Percentiles rank a stretch among this genome's conserved stretches.
Evolutionary conservation across 179 eudicot species (phyloP).

Genomic region (Nepenthes alata): DNA sequence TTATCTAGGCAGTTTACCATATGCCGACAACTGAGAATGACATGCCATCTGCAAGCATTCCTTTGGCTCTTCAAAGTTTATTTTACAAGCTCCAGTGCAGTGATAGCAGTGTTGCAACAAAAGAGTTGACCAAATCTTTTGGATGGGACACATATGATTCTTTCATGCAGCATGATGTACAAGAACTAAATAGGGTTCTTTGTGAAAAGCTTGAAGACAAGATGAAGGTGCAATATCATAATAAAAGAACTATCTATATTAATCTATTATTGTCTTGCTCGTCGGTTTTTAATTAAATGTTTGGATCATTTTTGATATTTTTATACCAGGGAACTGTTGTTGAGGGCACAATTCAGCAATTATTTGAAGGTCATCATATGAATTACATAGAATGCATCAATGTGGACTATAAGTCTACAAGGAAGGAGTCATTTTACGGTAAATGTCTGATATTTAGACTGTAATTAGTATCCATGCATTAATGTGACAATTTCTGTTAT

Average conservation of each 20-base stretch:
- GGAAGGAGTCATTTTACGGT: constrained; percentile 89
- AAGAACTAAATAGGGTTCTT: constrained; percentile 78
- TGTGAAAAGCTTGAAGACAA: constrained; percentile 91
- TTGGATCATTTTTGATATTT: constrained; percentile 9
- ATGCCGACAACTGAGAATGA: constrained; percentile 92
- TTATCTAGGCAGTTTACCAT: constrained; percentile 73
- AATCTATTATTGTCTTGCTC: background rate
- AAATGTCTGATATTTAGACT: constrained; percentile 1
- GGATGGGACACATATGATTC: constrained; percentile 95
- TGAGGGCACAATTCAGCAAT: constrained; percentile 76
- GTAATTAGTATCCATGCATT: too few relatives aligned
- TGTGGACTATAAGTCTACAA: constrained; percentile 79
- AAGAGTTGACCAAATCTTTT: constrained; percentile 82
- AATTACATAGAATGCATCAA: constrained; percentile 79
- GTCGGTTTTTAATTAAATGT: too few relatives aligned
- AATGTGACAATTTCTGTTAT: background rate
- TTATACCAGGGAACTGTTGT: constrained; percentile 62
- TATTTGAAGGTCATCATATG: constrained; percentile 95
- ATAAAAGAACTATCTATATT: constrained; percentile 1
- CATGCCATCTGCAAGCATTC: constrained; percentile 78
- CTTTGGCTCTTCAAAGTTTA: constrained; percentile 80
- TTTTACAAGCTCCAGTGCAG: constrained; percentile 82
- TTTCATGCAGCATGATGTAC: constrained; percentile 94
- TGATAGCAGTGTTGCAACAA: constrained; percentile 75
- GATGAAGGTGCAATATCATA: constrained; percentile 52